phyloP scores from a whole-genome alignment of 148 eudicot species.

The Agrostemma githago region DNA sequence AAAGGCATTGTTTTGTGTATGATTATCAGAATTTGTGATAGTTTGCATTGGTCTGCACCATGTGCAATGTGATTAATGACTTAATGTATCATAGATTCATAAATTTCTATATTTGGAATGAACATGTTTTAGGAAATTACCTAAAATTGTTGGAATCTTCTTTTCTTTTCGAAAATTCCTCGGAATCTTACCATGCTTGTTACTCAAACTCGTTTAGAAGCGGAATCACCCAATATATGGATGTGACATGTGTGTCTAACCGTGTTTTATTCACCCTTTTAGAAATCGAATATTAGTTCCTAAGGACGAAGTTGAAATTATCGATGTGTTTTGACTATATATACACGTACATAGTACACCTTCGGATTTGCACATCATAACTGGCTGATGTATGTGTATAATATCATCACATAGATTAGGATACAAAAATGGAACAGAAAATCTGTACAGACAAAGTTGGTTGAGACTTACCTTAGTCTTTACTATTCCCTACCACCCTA shows the following conservation, averaged over 20 bases:
- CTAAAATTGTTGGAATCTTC: background rate
- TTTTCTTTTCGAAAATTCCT: slow-evolving; percentile 10
- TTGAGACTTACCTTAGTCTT: slow-evolving; percentile 4
- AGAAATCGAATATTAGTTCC: no score
- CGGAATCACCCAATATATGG: background rate
- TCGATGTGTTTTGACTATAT: background rate
- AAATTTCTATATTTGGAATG: slow-evolving; percentile 4
- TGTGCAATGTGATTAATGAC: slow-evolving; percentile 12
- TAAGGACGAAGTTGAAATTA: background rate
- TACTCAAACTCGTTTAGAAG: background rate
- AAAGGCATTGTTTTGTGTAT: background rate
- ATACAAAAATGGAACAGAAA: background rate
- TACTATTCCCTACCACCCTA: background rate
- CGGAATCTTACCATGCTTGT: background rate
- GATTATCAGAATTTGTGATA: background rate
- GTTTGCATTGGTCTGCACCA: background rate
- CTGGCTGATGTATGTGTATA: no score
- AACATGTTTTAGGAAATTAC: slow-evolving; percentile 6
- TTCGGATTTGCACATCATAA: no score
- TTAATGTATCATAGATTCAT: background rate
- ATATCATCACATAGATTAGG: no score
- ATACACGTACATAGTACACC: no score
- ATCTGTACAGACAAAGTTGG: background rate
- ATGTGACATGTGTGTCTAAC: background rate
- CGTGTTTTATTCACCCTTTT: background rate